Base-by-base conservation (phyloP, 106 monocot species). In the Dendrobium officinale region DNA sequence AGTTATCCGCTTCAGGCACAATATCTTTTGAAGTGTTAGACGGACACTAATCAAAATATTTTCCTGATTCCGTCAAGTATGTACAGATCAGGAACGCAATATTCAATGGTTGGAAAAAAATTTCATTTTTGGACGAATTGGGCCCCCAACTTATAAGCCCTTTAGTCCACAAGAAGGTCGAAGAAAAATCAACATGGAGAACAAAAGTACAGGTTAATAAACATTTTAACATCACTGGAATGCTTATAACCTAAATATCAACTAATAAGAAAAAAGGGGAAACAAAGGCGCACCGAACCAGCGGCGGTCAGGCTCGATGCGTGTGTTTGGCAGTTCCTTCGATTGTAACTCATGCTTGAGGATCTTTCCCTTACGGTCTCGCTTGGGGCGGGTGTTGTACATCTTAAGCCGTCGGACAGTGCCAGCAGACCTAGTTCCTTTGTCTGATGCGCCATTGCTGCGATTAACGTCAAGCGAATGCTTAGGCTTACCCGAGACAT, bases 401-500 rank as follows among this genome's bases (percentile, higher is more conserved):
- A 95, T 98, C 88, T 98, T 94, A 75, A 98, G 91, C 27, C 94
- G 85, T 67, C 97, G 97, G 66, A 94, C 92, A 0, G 97, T 98
- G 80, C 87, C 86, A 15, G 94, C 90, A 37, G 89, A 80, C 16
- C 94, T 90, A 33, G 72, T 48, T 47, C 88, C 87, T 61, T 86
- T 86, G 83, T 77, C 85, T 44, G 26, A 83, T 3, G 67, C 84
- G 67, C 82, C 92, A 88, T 97, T 97, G 87, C 82, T 82, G 49
- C 97, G 97, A 86, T 98, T 98, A 61, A 91, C 92, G 83, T 98
- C 97, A 29, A 94, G 78, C 45, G 97, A 98, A 88, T 98, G 97
- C 89, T 89, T 94, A 24, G 92, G 94, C 91, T 91, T 98, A 54
- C 97, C 94, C 10, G 97, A 97, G 2, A 97, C 88, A 70, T 84